phyloP scores from a whole-genome alignment of 73 alveolate genomes.

The Symbiodinium natans region DNA sequence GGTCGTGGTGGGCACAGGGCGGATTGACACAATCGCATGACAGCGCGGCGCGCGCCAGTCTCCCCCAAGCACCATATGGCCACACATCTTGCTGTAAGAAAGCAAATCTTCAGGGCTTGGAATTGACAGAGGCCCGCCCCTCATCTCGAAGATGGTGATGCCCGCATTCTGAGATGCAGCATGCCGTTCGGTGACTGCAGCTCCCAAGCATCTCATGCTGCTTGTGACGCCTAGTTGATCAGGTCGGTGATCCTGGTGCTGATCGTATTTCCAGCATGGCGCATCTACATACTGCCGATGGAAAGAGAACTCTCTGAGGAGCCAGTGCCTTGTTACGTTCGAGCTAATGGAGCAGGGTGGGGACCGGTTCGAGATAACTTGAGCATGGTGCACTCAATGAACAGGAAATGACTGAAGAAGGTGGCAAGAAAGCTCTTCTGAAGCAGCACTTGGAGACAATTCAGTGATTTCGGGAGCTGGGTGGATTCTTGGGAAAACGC shows the following conservation, averaged over 20 bases:
- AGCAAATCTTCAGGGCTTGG: too few relatives aligned
- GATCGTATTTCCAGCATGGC: slow-evolving; percentile 92
- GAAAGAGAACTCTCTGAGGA: slow-evolving; percentile 43
- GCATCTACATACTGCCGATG: slow-evolving; percentile 54
- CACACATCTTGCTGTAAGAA: too few relatives aligned
- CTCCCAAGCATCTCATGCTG: too few relatives aligned
- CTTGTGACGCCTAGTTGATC: neutral
- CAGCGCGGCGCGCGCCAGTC: too few relatives aligned
- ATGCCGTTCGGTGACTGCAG: neutral
- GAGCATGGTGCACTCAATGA: neutral
- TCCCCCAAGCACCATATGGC: too few relatives aligned
- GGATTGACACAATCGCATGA: too few relatives aligned
- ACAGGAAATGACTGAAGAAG: slow-evolving; percentile 77
- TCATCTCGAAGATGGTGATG: neutral
- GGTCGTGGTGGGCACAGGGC: too few relatives aligned
- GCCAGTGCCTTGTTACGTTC: neutral
- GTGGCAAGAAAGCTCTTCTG: slow-evolving; percentile 61
- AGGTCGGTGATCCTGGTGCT: slow-evolving; percentile 43
- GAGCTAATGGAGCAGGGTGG: neutral
- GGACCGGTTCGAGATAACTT: neutral
- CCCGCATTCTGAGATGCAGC: neutral
- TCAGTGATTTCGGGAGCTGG: neutral
- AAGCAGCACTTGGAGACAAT: slow-evolving; percentile 8
- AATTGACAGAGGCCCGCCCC: slow-evolving; percentile 19
- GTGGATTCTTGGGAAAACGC: neutral